Base-by-base conservation (phyloP, 2,329 filamentous ascomycete species). In the Colletotrichum camelliae region DNA sequence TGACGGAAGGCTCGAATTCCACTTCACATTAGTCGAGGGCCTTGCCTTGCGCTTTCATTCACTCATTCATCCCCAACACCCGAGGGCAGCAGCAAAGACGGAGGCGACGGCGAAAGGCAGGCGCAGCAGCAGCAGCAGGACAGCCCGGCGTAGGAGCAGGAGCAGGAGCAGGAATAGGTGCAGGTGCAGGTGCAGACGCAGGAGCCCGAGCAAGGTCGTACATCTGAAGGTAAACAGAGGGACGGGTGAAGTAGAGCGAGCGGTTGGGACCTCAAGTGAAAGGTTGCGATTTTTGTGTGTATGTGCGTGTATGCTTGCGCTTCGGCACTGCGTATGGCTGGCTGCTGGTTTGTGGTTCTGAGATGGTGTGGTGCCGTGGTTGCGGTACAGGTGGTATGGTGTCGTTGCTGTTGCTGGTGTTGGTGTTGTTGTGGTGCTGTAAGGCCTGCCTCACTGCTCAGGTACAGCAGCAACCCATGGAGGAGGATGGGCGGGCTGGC, bases 141-240 rank as follows among this genome's bases (percentile, higher is more conserved):
- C 35, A n/a, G 48, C 61, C 61, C 13, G 60, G 60, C 29, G 21
- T 43, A 39, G 60, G 33, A 64, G 60, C 60, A 37, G 39, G 24
- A 24, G 24, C 24, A 21, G 21, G 57, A 29, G 24, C 29, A 21
- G 43, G 43, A 31, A 62, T 18, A 33, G 48, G 33, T 13, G 33
- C 29, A 29, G 29, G 29, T 29, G 29, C 60, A 29, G 60, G 60
- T 9, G 27, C 37, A 66, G 39, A 39, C n/a, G 31, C 52, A 37
- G 29, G 31, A 37, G 70, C 35, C 62, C 24, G 35, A 60, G 55
- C n/a, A 60, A n/a, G 60, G 24, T 39, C 57, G 27, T 61, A 66
- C 52, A 71, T 74, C 67, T 66, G 48, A 39, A 71, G 60, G 72
- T 67, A 66, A 74, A 61, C 71, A 62, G 35, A 52, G 48, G 57